A percentile compares a stretch with the other conserved stretches of the same genome.
phyloP scores from a whole-genome alignment of 2,329 filamentous ascomycete species.

The Hypoxylon sp. region DNA sequence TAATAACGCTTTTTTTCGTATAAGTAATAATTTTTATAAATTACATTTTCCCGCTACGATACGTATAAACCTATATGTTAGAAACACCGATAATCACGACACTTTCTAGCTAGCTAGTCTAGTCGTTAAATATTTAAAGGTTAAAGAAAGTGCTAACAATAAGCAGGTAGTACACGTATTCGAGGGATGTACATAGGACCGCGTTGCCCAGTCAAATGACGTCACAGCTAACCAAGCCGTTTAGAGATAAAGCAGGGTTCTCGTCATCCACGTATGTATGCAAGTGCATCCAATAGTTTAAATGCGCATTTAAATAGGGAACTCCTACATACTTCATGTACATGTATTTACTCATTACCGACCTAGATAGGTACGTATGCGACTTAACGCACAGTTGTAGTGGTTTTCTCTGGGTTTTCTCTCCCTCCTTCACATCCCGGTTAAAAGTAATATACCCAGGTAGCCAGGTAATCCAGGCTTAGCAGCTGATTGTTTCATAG shows the following conservation, averaged over 20 bases:
- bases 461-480: neutral
- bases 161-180: slow-evolving; percentile 12
- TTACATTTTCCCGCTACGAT: too few species aligned
- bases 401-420: too few species aligned
- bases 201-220: slow-evolving; percentile 30
- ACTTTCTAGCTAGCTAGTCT: neutral
- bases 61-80: slow-evolving; percentile 7
- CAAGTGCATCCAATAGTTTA: slow-evolving; percentile 15
- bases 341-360: neutral
- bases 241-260: slow-evolving; percentile 2
- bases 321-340: neutral
- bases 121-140: neutral
- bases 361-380: too few species aligned
- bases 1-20: too few species aligned
- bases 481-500: neutral
- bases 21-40: too few species aligned
- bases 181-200: slow-evolving; percentile 17
- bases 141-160: neutral
- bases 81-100: slow-evolving; percentile 8
- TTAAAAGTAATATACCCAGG: neutral
- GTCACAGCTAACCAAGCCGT: slow-evolving; percentile 19
- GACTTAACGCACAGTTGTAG: neutral
- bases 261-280: slow-evolving; percentile 10
- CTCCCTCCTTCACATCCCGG: neutral
- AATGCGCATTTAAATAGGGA: slow-evolving; percentile 11